phyloP scores from a whole-genome alignment of 352 stramenopile species.

The Saprolegnia parasitica region DNA sequence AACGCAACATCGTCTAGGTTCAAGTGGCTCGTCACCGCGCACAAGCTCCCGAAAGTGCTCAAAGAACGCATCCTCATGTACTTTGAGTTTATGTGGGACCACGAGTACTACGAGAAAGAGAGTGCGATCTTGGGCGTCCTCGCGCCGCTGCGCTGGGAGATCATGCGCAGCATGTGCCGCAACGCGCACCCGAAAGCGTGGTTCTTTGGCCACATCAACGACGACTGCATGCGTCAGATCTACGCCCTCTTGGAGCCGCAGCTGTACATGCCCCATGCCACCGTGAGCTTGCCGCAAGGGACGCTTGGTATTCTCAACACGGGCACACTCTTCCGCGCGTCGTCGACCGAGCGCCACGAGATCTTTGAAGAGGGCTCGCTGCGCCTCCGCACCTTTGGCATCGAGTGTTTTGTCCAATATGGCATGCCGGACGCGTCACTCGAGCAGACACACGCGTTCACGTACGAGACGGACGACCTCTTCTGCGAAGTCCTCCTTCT shows the following conservation, averaged over 20 bases:
- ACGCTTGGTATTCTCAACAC: constrained; percentile 34
- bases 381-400: constrained; percentile 11
- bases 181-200: constrained; percentile 36
- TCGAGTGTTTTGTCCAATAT: constrained; percentile 6
- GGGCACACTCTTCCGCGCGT: not conserved
- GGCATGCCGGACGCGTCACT: not conserved
- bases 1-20: constrained; percentile 11
- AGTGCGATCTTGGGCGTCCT: constrained; percentile 38
- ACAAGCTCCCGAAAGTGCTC: constrained; percentile 30
- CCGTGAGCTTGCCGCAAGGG: constrained; percentile 31
- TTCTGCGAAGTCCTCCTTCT: constrained; percentile 27
- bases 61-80: constrained; percentile 39
- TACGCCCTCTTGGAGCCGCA: constrained; percentile 36
- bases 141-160: constrained; percentile 33
- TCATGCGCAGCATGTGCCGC: constrained; percentile 34
- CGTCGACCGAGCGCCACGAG: not conserved
- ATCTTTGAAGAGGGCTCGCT: constrained; percentile 11
- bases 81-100: constrained; percentile 48
- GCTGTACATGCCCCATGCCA: constrained; percentile 40
- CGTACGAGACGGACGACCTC: not conserved
- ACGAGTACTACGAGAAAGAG: constrained; percentile 44
- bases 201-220: constrained; percentile 32
- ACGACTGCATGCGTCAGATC: constrained; percentile 38
- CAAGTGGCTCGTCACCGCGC: constrained; percentile 23
- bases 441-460: not conserved